phyloP scores from a whole-genome alignment of 495 filamentous ascomycete genomes.

The Penicillium egyptiacum region DNA sequence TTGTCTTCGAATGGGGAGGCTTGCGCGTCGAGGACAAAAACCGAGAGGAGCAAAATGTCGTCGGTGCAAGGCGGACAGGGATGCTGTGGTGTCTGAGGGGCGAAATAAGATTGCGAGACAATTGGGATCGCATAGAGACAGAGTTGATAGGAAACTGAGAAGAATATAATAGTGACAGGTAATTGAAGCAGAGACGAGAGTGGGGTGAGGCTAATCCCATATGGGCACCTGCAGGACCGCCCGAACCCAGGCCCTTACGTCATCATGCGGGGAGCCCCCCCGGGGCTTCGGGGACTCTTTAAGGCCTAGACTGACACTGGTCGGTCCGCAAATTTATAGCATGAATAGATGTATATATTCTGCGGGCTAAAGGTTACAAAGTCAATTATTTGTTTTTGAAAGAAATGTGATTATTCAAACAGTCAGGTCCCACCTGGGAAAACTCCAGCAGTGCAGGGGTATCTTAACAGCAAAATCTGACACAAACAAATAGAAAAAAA shows the following conservation, averaged over 20 bases:
- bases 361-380: background rate
- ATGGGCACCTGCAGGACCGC: background rate
- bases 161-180: background rate
- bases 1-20: constrained; percentile 34
- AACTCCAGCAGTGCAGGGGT: constrained; percentile 13
- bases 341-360: background rate
- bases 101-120: constrained; percentile 51
- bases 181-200: background rate
- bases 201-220: constrained; percentile 9
- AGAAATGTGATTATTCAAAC: background rate
- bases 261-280: constrained; percentile 27
- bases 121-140: constrained; percentile 22
- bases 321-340: background rate
- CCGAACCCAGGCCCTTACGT: constrained; percentile 20
- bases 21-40: constrained; percentile 25
- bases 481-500: background rate
- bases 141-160: background rate
- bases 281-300: background rate
- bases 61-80: constrained; percentile 31
- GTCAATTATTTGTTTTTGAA: background rate
- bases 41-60: constrained; percentile 28
- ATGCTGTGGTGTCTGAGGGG: constrained; percentile 26
- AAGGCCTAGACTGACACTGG: constrained; percentile 6
- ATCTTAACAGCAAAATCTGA: constrained; percentile 8
- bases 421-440: constrained; percentile 1